A percentile compares a stretch with the other conserved stretches of the same genome.
phyloP scores from a whole-genome alignment of 805 yeast genomes.

The Monosporozyma unispora region DNA sequence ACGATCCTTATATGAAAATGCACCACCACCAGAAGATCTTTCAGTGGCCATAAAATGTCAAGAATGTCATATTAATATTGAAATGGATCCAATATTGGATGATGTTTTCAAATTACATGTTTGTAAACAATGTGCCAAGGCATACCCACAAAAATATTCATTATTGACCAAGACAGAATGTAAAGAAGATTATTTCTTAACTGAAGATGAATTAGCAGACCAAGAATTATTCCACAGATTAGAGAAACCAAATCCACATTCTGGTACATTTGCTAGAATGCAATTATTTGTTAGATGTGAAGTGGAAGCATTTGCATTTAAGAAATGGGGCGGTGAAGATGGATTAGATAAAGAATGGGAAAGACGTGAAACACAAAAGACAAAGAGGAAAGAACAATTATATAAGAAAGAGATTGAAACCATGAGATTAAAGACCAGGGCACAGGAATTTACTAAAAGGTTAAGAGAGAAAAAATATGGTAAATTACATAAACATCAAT shows the following conservation, averaged over 20 bases:
- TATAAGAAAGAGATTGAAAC: conserved; percentile 72
- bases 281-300: conserved; percentile 83
- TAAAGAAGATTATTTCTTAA: conserved; percentile 79
- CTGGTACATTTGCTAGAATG: conserved; percentile 82
- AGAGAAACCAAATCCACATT: conserved; percentile 92
- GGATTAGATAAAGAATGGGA: conserved; percentile 91
- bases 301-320: conserved; percentile 86
- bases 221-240: conserved; percentile 56
- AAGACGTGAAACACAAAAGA: conserved; percentile 61
- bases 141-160: conserved; percentile 79
- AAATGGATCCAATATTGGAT: conserved; percentile 63
- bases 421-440: conserved; percentile 86
- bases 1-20: conserved; percentile 43
- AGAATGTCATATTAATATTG: conserved; percentile 69
- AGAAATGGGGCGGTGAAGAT: conserved; percentile 90
- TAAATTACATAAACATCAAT: conserved; percentile 59
- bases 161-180: conserved; percentile 92
- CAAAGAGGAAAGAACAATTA: conserved; percentile 66
- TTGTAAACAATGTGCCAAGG: conserved; percentile 67
- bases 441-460: conserved; percentile 75
- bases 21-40: conserved; percentile 66
- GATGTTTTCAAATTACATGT: conserved; percentile 67
- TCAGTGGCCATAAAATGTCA: conserved; percentile 70
- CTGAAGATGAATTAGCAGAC: conserved; percentile 88
- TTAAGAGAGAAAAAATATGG: conserved; percentile 52